Evolutionary conservation across 345 rosid species (phyloP).

Genomic region (Eucalyptus tenuipes): DNA sequence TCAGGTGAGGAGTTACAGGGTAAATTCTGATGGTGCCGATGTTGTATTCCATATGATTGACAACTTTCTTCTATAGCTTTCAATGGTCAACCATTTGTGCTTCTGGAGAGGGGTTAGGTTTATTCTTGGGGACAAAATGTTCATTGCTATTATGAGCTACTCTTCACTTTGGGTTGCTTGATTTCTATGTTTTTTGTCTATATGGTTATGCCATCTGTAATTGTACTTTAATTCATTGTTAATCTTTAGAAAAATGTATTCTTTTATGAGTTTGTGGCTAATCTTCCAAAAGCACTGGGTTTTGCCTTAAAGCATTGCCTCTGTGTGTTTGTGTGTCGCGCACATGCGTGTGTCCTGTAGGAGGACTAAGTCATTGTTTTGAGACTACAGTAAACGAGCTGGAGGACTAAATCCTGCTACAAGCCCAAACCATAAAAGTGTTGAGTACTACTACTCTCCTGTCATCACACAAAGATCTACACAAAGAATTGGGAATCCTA

Average conservation of each 20-base stretch:
- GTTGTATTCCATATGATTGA: slow-evolving; percentile 88
- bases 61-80: slow-evolving; percentile 51
- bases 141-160: background rate
- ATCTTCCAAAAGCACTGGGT: background rate
- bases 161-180: background rate
- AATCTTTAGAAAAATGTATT: background rate
- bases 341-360: background rate
- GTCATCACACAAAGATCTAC: background rate
- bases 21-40: slow-evolving; percentile 88
- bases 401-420: background rate
- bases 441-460: background rate
- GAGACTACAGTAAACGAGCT: background rate
- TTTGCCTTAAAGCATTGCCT: background rate
- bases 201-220: background rate
- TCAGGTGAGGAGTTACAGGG: slow-evolving; percentile 88
- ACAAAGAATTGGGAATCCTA: background rate
- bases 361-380: background rate
- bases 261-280: background rate
- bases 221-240: background rate
- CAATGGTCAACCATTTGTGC: background rate
- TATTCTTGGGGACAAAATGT: background rate
- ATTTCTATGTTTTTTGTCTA: background rate
- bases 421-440: background rate
- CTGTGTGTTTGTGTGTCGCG: background rate
- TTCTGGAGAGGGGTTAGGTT: background rate